A percentile compares a stretch with the other conserved stretches of the same genome.
phyloP scores from a whole-genome alignment of 1,284 basidiomycete species.

The Rhodotorula sp. region DNA sequence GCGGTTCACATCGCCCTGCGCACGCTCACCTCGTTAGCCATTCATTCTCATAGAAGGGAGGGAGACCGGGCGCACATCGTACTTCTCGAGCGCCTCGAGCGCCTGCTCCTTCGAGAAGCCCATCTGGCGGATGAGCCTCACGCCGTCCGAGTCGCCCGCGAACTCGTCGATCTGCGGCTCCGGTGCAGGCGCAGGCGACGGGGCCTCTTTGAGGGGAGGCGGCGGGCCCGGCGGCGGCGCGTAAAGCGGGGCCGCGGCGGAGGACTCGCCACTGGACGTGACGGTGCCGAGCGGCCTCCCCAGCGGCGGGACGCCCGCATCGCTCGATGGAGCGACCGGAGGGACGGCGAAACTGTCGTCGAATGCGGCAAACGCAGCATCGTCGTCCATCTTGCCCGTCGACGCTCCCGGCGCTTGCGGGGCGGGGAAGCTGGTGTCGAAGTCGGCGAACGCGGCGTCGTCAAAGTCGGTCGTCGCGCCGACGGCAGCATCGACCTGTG shows the following conservation, averaged over 20 bases:
- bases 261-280: not conserved
- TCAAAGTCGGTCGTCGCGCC: conserved; percentile 13
- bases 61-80: conserved; percentile 51
- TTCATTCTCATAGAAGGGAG: fast-evolving
- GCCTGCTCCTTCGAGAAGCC: conserved; percentile 79
- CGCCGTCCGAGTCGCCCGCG: conserved; percentile 72
- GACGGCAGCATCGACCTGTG: not conserved
- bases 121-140: conserved; percentile 76
- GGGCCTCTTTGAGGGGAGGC: not conserved
- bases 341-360: conserved; percentile 11
- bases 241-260: not conserved
- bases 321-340: not conserved
- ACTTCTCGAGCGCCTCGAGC: conserved; percentile 68
- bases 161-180: conserved; percentile 8
- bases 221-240: not conserved
- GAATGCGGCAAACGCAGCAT: conserved; percentile 29
- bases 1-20: conserved; percentile 65
- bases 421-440: conserved; percentile 33
- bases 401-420: not conserved
- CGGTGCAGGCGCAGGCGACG: not conserved
- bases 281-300: conserved; percentile 2
- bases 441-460: conserved; percentile 26
- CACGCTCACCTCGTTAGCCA: fast-evolving
- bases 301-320: conserved; percentile 6
- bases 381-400: not conserved